Evolutionary conservation across 176 grass and related monocot species (phyloP).

Genomic region (Calamus simplicifolius): DNA sequence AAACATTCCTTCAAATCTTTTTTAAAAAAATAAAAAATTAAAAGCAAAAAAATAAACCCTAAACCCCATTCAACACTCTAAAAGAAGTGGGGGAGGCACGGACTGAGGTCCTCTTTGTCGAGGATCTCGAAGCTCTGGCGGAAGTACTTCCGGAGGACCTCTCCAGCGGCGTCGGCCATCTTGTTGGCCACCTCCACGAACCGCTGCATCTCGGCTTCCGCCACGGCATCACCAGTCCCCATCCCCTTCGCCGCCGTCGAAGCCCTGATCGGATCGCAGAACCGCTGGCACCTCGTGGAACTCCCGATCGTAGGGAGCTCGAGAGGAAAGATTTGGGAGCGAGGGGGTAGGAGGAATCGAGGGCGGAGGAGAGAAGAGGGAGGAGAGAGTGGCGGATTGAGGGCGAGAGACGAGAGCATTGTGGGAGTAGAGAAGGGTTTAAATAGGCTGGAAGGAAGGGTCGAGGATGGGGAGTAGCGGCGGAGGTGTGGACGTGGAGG

Average conservation of each 20-base stretch:
- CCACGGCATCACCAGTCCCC: neutral
- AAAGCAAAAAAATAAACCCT: neutral
- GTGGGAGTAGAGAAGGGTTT: slow-evolving; percentile 6
- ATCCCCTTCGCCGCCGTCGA: neutral
- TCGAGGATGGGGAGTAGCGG: neutral
- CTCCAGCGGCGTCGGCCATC: slow-evolving; percentile 52
- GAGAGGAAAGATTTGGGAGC: too few species aligned
- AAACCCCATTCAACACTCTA: neutral
- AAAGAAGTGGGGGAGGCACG: neutral
- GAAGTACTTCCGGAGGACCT: slow-evolving; percentile 81
- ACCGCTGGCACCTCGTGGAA: too few species aligned
- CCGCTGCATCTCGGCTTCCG: slow-evolving; percentile 25
- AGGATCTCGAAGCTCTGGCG: slow-evolving; percentile 65
- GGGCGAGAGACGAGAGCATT: slow-evolving; percentile 10
- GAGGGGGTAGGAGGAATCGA: neutral
- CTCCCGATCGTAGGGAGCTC: too few species aligned
- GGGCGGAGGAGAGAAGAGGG: neutral
- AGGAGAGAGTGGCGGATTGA: slow-evolving; percentile 7
- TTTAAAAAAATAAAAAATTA: neutral
- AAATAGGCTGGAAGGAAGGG: slow-evolving; percentile 15
- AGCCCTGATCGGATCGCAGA: neutral
- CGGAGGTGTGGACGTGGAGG: too few species aligned
- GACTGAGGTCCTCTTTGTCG: slow-evolving; percentile 82
- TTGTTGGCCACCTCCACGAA: slow-evolving; percentile 54
- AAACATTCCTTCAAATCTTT: neutral